These are phyloP conservation scores for Cucurbita argyrosperma DNA, from an alignment of 306 rosid species.

Conservation along the genomic window DNA sequence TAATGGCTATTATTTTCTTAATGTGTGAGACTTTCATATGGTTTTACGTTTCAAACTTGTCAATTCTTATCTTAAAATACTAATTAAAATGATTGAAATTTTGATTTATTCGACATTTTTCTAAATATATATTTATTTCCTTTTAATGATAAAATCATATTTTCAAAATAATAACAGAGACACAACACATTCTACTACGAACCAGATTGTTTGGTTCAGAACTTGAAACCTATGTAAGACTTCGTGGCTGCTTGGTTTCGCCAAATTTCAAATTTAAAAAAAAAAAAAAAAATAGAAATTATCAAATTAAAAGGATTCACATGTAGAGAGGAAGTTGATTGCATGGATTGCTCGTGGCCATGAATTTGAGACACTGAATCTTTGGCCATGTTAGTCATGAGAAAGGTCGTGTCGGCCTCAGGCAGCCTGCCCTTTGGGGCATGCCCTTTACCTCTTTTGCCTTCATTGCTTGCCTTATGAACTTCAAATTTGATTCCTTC, in stretches of 20 bases:
- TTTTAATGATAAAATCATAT: too few species aligned
- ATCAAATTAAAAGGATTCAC: neutral
- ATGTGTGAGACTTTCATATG: too few species aligned
- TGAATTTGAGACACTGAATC: neutral
- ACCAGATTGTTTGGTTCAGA: too few species aligned
- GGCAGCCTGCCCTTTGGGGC: neutral
- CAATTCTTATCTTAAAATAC: neutral
- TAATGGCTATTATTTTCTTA: too few species aligned
- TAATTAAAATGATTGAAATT: neutral
- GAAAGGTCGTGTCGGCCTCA: neutral
- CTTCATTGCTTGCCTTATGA: neutral
- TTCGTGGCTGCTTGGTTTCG: too few species aligned
- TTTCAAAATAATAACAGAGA: too few species aligned
- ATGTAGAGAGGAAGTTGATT: neutral
- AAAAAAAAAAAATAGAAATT: neutral
- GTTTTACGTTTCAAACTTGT: neutral
- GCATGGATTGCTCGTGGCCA: neutral
- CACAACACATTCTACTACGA: too few species aligned
- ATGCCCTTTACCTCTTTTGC: neutral
- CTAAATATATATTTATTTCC: neutral
- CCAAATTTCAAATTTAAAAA: too few species aligned
- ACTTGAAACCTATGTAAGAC: neutral
- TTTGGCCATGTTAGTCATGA: neutral
- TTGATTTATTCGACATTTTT: neutral
- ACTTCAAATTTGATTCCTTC: too few species aligned